Conservation (phyloP, 2,329 filamentous ascomycete genomes). For the Sporothrix protearum region DNA sequence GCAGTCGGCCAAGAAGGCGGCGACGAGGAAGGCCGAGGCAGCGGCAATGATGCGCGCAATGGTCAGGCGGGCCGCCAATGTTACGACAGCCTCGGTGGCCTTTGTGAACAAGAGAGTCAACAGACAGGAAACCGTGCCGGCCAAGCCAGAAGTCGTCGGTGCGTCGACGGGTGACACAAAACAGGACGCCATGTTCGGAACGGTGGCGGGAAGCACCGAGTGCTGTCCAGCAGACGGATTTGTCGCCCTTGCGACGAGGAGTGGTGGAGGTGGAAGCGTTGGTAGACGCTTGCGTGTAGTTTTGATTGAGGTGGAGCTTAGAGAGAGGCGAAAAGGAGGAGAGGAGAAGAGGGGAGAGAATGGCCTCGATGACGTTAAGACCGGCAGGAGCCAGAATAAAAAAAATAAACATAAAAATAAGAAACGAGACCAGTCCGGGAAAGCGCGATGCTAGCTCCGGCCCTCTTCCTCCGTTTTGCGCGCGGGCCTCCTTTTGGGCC, state of each 20-base stretch:
- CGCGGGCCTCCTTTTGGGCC: not conserved
- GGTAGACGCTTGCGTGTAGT: not conserved
- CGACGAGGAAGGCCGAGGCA: slow-evolving; percentile 36
- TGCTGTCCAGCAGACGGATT: not conserved
- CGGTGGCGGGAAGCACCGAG: not conserved
- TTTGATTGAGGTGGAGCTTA: not conserved
- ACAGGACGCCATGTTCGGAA: not conserved
- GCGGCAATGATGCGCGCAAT: slow-evolving; percentile 33
- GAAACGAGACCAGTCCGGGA: not conserved
- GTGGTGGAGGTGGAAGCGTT: not conserved
- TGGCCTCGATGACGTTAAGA: not conserved
- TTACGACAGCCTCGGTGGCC: not conserved
- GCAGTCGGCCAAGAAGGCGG: slow-evolving; percentile 42
- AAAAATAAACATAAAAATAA: not conserved
- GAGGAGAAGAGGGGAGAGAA: not conserved
- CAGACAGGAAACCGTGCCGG: not conserved
- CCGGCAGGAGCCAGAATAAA: not conserved
- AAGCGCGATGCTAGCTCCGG: not conserved
- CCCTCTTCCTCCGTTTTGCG: not conserved
- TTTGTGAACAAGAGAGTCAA: not conserved
- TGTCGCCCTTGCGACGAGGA: not conserved
- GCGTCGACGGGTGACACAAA: not conserved
- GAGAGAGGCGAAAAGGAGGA: not conserved
- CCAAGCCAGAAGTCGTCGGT: not conserved
- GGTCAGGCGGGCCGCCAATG: slow-evolving; percentile 30